phyloP scores from a whole-genome alignment of 2,329 filamentous ascomycete genomes.

The Fusarium acutatum region DNA sequence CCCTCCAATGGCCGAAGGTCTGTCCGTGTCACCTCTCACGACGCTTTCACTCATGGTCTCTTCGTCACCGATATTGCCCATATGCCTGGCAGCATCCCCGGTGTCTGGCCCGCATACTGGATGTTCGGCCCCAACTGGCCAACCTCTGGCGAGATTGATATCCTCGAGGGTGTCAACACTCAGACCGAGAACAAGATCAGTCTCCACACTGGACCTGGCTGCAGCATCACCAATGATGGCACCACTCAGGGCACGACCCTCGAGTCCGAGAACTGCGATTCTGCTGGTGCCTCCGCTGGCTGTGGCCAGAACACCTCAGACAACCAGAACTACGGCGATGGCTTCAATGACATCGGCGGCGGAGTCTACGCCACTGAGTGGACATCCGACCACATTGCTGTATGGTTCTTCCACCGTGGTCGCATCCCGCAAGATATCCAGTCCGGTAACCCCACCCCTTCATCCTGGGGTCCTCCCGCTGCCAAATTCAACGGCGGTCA shows the following conservation, averaged over 20 bases:
- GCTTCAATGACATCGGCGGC: slow-evolving; percentile 75
- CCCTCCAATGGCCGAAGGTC: slow-evolving; percentile 70
- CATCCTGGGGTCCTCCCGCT: slow-evolving; percentile 72
- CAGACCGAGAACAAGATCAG: slow-evolving; percentile 68
- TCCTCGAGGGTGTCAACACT: slow-evolving; percentile 79
- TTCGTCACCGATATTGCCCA: slow-evolving; percentile 78
- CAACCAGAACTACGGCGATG: slow-evolving; percentile 68
- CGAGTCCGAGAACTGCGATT: slow-evolving; percentile 65
- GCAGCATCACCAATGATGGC: slow-evolving; percentile 62
- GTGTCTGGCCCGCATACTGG: slow-evolving; percentile 81
- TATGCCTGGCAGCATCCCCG: slow-evolving; percentile 77
- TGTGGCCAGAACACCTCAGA: slow-evolving; percentile 65
- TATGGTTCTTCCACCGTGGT: slow-evolving; percentile 83
- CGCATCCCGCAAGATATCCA: slow-evolving; percentile 71
- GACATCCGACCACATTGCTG: slow-evolving; percentile 73
- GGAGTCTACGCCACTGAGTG: slow-evolving; percentile 82
- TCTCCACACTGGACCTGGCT: slow-evolving; percentile 71
- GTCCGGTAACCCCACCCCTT: slow-evolving; percentile 68
- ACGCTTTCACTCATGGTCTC: slow-evolving; percentile 73
- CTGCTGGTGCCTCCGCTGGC: slow-evolving; percentile 61
- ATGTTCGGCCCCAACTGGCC: slow-evolving; percentile 77
- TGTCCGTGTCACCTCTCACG: slow-evolving; percentile 73
- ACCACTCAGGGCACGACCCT: slow-evolving; percentile 56
- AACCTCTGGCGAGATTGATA: slow-evolving; percentile 76
- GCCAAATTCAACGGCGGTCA: slow-evolving; percentile 73